A percentile compares a stretch with the other conserved stretches of the same genome.
Evolutionary conservation across 257 asterid genomes (phyloP).

Genomic region (Osmanthus fragrans): DNA sequence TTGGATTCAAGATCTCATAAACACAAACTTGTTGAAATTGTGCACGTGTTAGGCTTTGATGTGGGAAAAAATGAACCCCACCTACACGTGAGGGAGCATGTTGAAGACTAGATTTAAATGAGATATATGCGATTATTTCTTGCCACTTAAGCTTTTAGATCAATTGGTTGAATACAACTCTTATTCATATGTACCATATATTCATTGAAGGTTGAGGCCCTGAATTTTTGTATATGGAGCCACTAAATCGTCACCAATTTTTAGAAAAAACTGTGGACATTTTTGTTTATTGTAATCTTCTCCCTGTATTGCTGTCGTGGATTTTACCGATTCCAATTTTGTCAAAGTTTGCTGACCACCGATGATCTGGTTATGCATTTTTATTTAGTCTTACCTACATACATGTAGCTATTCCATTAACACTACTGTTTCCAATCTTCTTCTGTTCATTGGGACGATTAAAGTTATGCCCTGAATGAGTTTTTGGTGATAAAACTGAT

Average conservation of each 20-base stretch:
- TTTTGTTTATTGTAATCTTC: neutral
- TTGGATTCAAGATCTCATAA: no score
- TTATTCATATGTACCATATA: neutral
- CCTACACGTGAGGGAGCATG: no score
- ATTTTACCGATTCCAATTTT: no score
- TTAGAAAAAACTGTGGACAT: neutral
- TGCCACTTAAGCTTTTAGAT: no score
- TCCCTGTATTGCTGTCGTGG: neutral
- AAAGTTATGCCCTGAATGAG: neutral
- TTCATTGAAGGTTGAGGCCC: neutral
- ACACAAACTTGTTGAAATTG: no score
- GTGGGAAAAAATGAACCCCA: no score
- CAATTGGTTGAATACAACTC: neutral
- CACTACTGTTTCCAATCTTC: neutral
- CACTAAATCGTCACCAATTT: neutral
- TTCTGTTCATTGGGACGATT: neutral
- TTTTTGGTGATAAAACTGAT: neutral
- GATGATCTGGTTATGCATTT: neutral
- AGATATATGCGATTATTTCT: no score
- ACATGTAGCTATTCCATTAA: neutral
- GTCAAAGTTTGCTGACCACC: no score
- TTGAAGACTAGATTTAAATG: no score
- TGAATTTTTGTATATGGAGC: neutral
- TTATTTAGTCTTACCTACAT: neutral
- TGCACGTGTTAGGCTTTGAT: no score